Percentiles rank a stretch among this genome's conserved stretches.
Evolutionary conservation across 2,329 filamentous ascomycete species (phyloP).

Genomic region (Exophiala lecanii-corni): DNA sequence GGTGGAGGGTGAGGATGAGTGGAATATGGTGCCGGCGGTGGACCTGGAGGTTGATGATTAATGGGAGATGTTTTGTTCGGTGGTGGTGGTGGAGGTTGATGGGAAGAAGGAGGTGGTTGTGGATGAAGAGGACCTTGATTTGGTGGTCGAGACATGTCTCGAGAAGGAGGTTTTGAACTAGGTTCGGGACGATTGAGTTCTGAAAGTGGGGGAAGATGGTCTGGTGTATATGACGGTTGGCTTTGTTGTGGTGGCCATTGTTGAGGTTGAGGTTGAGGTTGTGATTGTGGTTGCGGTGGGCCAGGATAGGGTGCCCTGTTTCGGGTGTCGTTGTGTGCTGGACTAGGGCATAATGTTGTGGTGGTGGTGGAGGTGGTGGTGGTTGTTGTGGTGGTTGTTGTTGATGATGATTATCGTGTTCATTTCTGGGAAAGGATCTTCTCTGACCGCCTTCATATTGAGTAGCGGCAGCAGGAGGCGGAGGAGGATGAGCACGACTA

Average conservation of each 20-base stretch:
- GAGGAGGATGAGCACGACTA: slow-evolving; percentile 2
- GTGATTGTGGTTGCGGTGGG: slow-evolving; percentile 3
- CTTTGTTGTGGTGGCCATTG: slow-evolving; percentile 20
- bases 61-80: slow-evolving; percentile 3
- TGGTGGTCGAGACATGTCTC: slow-evolving; percentile 22
- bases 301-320: slow-evolving; percentile 19
- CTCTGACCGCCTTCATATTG: slow-evolving; percentile 43
- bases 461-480: too few relatives aligned
- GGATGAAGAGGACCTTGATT: slow-evolving; percentile 15
- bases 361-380: too few relatives aligned
- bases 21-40: not conserved
- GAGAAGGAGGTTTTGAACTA: slow-evolving; percentile 7
- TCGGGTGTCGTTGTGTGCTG: slow-evolving; percentile 30
- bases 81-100: slow-evolving; percentile 3
- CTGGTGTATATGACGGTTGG: slow-evolving; percentile 16
- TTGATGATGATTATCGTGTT: slow-evolving; percentile 43
- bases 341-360: slow-evolving; percentile 39
- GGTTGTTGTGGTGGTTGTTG: slow-evolving; percentile 17
- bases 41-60: slow-evolving; percentile 1
- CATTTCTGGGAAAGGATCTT: slow-evolving; percentile 25
- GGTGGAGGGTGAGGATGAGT: slow-evolving; percentile 3
- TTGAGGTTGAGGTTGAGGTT: slow-evolving; percentile 2
- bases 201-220: slow-evolving; percentile 23
- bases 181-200: slow-evolving; percentile 20
- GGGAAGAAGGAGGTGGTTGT: slow-evolving; percentile 4